Evolutionary conservation across 352 stramenopile genomes (phyloP).

Genomic region (Plasmopara viticola): DNA sequence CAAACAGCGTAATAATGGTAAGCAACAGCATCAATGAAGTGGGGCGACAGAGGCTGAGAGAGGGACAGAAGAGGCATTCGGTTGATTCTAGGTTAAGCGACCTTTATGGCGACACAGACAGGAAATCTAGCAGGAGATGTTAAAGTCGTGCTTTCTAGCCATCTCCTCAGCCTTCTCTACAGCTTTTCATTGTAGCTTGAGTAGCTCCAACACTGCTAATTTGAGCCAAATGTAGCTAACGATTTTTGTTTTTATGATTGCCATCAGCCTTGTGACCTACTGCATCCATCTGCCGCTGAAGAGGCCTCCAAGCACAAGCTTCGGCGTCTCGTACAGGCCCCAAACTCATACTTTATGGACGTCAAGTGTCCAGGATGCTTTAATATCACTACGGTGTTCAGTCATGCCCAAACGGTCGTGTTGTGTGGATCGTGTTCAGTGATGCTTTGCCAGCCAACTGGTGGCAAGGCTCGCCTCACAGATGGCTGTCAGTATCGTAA

Average conservation of each 20-base stretch:
- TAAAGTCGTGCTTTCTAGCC: background rate
- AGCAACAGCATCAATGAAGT: conserved; percentile 20
- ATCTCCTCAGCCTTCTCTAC: conserved; percentile 1
- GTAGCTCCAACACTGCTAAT: background rate
- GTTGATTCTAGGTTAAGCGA: background rate
- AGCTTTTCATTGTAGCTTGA: background rate
- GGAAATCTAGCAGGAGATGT: background rate
- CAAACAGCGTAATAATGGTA: conserved; percentile 77
- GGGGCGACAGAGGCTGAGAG: conserved; percentile 2
- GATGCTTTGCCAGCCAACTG: conserved; percentile 98
- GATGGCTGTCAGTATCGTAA: conserved; percentile 99
- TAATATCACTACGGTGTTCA: conserved; percentile 99
- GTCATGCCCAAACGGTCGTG: conserved; percentile 97
- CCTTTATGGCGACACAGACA: background rate
- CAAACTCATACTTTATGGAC: conserved; percentile 99
- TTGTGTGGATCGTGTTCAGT: conserved; percentile 96
- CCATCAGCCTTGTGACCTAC: conserved; percentile 89
- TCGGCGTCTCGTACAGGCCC: conserved; percentile 98
- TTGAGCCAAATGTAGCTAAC: conserved; percentile 11
- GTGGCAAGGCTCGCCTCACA: conserved; percentile 96
- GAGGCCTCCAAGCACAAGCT: conserved; percentile 99
- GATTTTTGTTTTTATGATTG: conserved; percentile 5
- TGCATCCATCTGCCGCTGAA: conserved; percentile 92
- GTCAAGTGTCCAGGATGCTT: conserved; percentile 99
- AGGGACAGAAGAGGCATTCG: conserved; percentile 1